phyloP scores from a whole-genome alignment of 148 eudicot species.

The Limonium bicolor region DNA sequence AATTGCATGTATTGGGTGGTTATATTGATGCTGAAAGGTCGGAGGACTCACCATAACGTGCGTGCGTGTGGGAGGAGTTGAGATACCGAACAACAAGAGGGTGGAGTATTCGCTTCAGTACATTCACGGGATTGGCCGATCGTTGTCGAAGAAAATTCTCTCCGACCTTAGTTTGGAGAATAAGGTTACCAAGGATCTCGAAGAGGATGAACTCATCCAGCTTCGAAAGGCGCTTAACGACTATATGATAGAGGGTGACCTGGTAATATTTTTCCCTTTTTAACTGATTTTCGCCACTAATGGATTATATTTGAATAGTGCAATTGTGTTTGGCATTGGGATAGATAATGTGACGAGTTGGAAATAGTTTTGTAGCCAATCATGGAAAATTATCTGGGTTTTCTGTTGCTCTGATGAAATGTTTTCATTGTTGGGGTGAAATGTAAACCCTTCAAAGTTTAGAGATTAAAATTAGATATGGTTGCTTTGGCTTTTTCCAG shows the following conservation, averaged over 20 bases:
- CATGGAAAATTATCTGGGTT: no score
- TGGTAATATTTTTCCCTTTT: slow-evolving; percentile 17
- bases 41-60: slow-evolving; percentile 29
- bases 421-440: no score
- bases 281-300: not conserved
- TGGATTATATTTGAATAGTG: not conserved
- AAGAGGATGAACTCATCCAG: slow-evolving; percentile 37
- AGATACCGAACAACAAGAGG: slow-evolving; percentile 46
- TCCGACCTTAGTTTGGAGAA: slow-evolving; percentile 36
- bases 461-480: no score
- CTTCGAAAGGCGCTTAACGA: slow-evolving; percentile 34
- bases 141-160: slow-evolving; percentile 33
- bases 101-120: slow-evolving; percentile 45
- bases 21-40: slow-evolving; percentile 7
- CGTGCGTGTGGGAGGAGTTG: slow-evolving; percentile 58
- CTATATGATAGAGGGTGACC: slow-evolving; percentile 62
- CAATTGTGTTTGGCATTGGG: no score
- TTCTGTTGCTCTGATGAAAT: no score
- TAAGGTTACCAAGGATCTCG: slow-evolving; percentile 39
- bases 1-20: not conserved
- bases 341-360: no score
- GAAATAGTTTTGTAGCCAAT: no score
- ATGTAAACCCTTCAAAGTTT: no score
- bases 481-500: no score
- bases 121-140: slow-evolving; percentile 50